Conservation (phyloP, 1,139 yeast genomes). For the Debaryomycetaceae sp. region DNA sequence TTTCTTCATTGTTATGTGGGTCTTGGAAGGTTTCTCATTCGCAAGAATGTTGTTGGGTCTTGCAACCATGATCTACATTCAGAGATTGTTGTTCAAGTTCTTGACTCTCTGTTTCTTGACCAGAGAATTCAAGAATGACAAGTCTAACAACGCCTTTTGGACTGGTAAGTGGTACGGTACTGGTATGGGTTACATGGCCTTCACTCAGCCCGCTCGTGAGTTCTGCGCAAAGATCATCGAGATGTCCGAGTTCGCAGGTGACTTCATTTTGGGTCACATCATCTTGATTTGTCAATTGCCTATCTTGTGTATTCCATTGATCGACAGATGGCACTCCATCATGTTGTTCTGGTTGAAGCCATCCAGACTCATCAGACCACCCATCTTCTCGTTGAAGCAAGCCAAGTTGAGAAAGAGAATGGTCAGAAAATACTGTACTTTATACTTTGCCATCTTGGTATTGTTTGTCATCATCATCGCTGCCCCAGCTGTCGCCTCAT, state of each 20-base stretch:
- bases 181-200: constrained; percentile 93
- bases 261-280: constrained; percentile 87
- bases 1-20: constrained; percentile 96
- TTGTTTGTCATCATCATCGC: constrained; percentile 74
- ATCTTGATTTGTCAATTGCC: constrained; percentile 89
- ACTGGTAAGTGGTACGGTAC: constrained; percentile 98
- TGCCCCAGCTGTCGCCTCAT: constrained; percentile 85
- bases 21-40: constrained; percentile 87
- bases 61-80: constrained; percentile 78
- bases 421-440: constrained; percentile 90
- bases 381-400: constrained; percentile 95
- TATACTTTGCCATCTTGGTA: constrained; percentile 69
- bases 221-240: constrained; percentile 92
- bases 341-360: constrained; percentile 99
- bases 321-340: constrained; percentile 98
- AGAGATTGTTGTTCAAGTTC: constrained; percentile 83
- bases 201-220: constrained; percentile 96
- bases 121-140: constrained; percentile 97
- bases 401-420: constrained; percentile 97
- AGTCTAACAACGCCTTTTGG: constrained; percentile 98
- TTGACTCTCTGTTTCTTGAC: constrained; percentile 79
- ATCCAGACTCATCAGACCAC: constrained; percentile 96
- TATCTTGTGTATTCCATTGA: constrained; percentile 73
- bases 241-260: constrained; percentile 95
- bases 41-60: constrained; percentile 86